phyloP scores from a whole-genome alignment of 495 filamentous ascomycete genomes.

The Elaphomyces granulatus region DNA sequence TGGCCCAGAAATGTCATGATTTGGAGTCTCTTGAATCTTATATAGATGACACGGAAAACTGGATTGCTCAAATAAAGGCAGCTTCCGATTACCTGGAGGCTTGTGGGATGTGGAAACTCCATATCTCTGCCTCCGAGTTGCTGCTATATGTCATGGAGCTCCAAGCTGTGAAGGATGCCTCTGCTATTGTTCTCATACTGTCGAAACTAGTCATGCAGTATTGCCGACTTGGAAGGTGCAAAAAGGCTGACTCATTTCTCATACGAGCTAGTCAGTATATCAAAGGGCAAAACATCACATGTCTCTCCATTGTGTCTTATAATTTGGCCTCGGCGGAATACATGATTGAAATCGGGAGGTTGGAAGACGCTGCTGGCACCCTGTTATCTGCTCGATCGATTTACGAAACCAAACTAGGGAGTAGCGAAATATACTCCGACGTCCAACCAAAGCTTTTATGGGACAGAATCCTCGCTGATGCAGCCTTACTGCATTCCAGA shows the following conservation, averaged over 20 bases:
- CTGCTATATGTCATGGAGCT: slow-evolving; percentile 43
- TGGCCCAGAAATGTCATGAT: slow-evolving; percentile 26
- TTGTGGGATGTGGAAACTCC: slow-evolving; percentile 46
- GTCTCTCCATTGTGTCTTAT: slow-evolving; percentile 37
- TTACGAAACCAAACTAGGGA: slow-evolving; percentile 23
- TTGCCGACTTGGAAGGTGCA: slow-evolving; percentile 60
- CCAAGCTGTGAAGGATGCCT: slow-evolving; percentile 33
- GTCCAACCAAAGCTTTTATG: slow-evolving; percentile 26
- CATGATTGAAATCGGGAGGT: slow-evolving; percentile 49
- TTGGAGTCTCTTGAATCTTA: slow-evolving; percentile 34
- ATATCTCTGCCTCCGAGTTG: slow-evolving; percentile 30
- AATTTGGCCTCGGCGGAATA: slow-evolving; percentile 65
- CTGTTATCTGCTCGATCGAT: slow-evolving; percentile 20
- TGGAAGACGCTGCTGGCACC: slow-evolving; percentile 34
- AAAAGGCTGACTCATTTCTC: slow-evolving; percentile 53
- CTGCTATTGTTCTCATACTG: slow-evolving; percentile 41
- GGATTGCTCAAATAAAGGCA: slow-evolving; percentile 47
- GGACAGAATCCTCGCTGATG: slow-evolving; percentile 36
- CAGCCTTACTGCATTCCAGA: slow-evolving; percentile 44
- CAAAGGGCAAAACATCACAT: slow-evolving; percentile 20
- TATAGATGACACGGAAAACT: slow-evolving; percentile 48
- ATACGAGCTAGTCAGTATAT: slow-evolving; percentile 40
- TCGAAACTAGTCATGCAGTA: slow-evolving; percentile 55
- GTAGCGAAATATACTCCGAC: slow-evolving; percentile 17
- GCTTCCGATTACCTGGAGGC: slow-evolving; percentile 68